A percentile compares a stretch with the other conserved stretches of the same genome.
Evolutionary conservation across 164 flowering plant genomes (phyloP).

Genomic region (Santalum album): DNA sequence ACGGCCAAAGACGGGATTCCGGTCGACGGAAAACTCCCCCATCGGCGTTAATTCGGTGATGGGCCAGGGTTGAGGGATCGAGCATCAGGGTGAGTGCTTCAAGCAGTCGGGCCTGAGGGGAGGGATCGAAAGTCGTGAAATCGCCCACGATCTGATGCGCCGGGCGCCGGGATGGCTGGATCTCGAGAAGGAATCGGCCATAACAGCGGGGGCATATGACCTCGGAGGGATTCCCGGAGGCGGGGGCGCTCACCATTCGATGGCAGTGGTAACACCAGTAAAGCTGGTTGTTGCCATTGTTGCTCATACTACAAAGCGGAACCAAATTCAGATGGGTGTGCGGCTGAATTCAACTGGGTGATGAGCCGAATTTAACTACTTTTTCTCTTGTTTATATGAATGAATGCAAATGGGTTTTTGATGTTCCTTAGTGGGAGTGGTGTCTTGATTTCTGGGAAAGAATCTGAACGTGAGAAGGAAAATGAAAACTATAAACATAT

Average conservation of each 20-base stretch:
- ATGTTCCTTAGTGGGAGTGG: too few relatives aligned
- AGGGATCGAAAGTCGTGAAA: constrained; percentile 36
- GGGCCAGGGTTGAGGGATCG: constrained; percentile 23
- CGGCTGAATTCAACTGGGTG: too few relatives aligned
- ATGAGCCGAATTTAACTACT: too few relatives aligned
- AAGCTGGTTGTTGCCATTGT: constrained; percentile 24
- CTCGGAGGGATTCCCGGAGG: constrained; percentile 30
- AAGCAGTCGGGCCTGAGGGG: constrained; percentile 49
- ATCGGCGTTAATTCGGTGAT: constrained; percentile 1
- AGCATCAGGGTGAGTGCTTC: constrained; percentile 58
- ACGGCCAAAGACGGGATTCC: neutral
- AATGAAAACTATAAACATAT: too few relatives aligned
- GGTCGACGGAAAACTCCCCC: too few relatives aligned
- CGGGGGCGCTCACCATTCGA: constrained; percentile 35
- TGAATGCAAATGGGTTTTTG: too few relatives aligned
- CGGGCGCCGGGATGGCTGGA: constrained; percentile 20
- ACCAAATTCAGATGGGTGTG: too few relatives aligned
- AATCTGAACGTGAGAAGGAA: too few relatives aligned
- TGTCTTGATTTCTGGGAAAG: too few relatives aligned
- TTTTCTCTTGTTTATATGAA: too few relatives aligned
- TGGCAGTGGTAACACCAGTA: constrained; percentile 84
- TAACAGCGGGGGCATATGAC: constrained; percentile 67
- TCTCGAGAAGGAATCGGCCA: constrained; percentile 52
- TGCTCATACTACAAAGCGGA: constrained; percentile 10
- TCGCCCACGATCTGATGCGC: constrained; percentile 23